Evolutionary conservation across 2,329 filamentous ascomycete species (phyloP), one percentile per base, ranked within the genome.

Genomic region (Lasiodiplodia gonubiensis): DNA sequence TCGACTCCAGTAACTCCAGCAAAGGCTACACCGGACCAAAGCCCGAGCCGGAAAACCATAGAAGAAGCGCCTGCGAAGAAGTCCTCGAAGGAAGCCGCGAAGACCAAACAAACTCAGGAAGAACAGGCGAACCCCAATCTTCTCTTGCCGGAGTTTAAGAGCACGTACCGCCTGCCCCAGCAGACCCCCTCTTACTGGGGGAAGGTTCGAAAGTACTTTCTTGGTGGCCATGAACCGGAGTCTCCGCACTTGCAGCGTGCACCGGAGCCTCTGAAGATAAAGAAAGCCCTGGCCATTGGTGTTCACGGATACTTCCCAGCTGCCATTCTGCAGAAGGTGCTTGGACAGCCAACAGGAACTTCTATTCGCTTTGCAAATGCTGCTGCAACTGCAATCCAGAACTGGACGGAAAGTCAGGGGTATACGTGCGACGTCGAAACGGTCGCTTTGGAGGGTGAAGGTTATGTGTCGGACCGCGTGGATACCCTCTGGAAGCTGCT

Each of bases 221-320:
- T 73, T 73, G 84, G 72, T 69, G 82, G 77, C 75, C 49, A 64
- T 16, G 91, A 65, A 81, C 85, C 35, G 83, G 86, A 89, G 60
- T 78, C 84, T 8, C 83, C 87, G 3, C 84, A 97, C 76, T 88
- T 97, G 5, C 90, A 88, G 71, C 86, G 92, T 37, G 81, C 88
- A 7, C 89, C 88, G 53, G 87, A 91, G 8, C 84, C 88, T 0
- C 91, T 88, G 0, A 90, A 86, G 70, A 88, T 98, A 55, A 92
- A 88, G 74, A 95, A 91, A 71, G 95, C 95, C 14, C 85, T 99
- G 5, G 93, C 94, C 1, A 97, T 99, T 71, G 95, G 95, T 48
- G 89, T 99, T 1, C 95, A 99, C 77, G 95, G 95, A 0, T 91
- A 97, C 69, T 97, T 98, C 71, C 95, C 95, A 0, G 93, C 93